A percentile compares a stretch with the other conserved stretches of the same genome.
Evolutionary conservation across 495 filamentous ascomycete species (phyloP).

Genomic region (Terfezia boudieri): DNA sequence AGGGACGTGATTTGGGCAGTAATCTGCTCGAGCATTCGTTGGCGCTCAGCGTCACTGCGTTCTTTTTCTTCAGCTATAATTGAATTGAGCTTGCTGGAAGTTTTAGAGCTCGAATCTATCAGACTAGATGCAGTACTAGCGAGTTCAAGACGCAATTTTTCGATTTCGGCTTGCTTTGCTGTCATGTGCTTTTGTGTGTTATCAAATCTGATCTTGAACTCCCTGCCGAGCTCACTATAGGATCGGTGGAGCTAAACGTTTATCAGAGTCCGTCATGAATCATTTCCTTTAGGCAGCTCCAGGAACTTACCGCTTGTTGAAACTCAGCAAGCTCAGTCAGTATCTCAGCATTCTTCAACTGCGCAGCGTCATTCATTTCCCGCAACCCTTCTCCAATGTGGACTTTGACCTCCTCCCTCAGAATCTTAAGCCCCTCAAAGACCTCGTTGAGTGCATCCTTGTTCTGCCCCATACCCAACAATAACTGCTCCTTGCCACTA

Average conservation of each 20-base stretch:
- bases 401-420: constrained; percentile 67
- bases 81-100: constrained; percentile 44
- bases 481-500: constrained; percentile 39
- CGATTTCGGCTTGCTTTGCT: constrained; percentile 57
- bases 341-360: constrained; percentile 75
- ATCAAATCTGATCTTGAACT: constrained; percentile 72
- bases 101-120: constrained; percentile 39
- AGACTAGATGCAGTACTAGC: constrained; percentile 40
- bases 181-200: constrained; percentile 47
- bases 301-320: constrained; percentile 38
- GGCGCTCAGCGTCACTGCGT: constrained; percentile 50
- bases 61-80: constrained; percentile 53
- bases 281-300: background rate
- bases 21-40: constrained; percentile 53
- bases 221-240: constrained; percentile 68
- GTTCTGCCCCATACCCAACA: constrained; percentile 41
- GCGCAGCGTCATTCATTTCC: constrained; percentile 63
- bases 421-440: constrained; percentile 71
- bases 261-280: background rate
- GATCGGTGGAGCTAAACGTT: constrained; percentile 44
- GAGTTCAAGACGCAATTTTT: constrained; percentile 45
- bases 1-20: constrained; percentile 48
- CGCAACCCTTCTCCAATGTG: constrained; percentile 69
- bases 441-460: constrained; percentile 78
- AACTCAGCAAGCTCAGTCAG: constrained; percentile 64